phyloP scores from a whole-genome alignment of 768 basidiomycete species.

The Rhodotorula graminis region DNA sequence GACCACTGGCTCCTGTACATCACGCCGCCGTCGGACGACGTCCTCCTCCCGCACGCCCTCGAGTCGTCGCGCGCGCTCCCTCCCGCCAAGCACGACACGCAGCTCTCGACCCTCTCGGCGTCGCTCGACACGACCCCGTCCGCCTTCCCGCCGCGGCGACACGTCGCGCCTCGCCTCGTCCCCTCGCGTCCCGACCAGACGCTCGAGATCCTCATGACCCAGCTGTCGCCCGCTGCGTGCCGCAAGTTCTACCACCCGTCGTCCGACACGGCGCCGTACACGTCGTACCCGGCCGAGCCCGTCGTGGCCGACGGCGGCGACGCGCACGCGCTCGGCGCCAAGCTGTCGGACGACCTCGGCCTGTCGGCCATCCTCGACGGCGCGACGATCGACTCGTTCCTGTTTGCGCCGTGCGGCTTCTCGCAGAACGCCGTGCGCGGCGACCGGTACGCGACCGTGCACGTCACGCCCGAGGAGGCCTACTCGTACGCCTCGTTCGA shows the following conservation, averaged over 20 bases:
- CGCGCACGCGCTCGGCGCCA: slow-evolving; percentile 53
- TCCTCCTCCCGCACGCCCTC: slow-evolving; percentile 42
- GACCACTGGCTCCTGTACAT: slow-evolving; percentile 98
- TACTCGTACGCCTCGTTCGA: slow-evolving; percentile 99
- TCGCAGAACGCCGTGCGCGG: slow-evolving; percentile 80
- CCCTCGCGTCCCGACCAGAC: slow-evolving; percentile 67
- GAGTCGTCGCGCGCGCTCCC: slow-evolving; percentile 31
- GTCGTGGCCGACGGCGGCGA: slow-evolving; percentile 51
- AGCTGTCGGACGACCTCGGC: slow-evolving; percentile 66
- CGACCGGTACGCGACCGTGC: slow-evolving; percentile 96
- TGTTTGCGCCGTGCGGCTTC: slow-evolving; percentile 93
- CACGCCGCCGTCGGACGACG: slow-evolving; percentile 58
- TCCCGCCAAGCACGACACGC: slow-evolving; percentile 37
- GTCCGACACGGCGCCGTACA: slow-evolving; percentile 37
- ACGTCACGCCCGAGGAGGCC: slow-evolving; percentile 94
- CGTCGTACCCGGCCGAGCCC: slow-evolving; percentile 19
- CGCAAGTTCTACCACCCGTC: slow-evolving; percentile 65
- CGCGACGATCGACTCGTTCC: slow-evolving; percentile 83
- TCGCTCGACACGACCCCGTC: slow-evolving; percentile 34
- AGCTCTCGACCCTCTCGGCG: slow-evolving; percentile 39
- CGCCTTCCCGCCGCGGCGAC: slow-evolving; percentile 16
- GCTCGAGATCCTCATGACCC: slow-evolving; percentile 96
- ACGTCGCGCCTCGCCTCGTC: not conserved
- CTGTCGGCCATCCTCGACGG: slow-evolving; percentile 76
- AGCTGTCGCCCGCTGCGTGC: slow-evolving; percentile 70